Base-by-base conservation (phyloP, 2,329 filamentous ascomycete genomes). In the Davidsoniella australis region DNA sequence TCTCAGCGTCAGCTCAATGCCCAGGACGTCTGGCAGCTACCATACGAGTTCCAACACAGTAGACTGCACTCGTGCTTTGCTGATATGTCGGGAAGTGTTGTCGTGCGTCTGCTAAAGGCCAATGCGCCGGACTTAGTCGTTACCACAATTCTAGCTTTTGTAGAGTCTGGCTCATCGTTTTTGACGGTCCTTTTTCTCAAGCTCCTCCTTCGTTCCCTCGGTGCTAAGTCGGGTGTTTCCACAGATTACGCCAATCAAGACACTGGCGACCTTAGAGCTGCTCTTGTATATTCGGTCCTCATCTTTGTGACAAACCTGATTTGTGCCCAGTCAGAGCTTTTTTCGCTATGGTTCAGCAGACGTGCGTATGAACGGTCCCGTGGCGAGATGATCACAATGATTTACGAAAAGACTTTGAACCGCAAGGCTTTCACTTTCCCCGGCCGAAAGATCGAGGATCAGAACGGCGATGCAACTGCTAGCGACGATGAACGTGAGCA, bases 351-450 rank as follows among this genome's bases (percentile, higher is more conserved):
- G 87, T 93, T 82, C 58, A 78, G 79, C n/a, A 75, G 87, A 55
- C 78, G 88, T 53, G 76, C 76, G 24, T 94, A 94, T 57, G 87
- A 94, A 61, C 69, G 87, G 51, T 86, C 82, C 4, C 71, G 87
- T 44, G 87, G 87, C 4, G 86, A 94, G 63, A 62, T 89, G 72
- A 82, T 89, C 52, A 88, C 83, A 14, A 86, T 85, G 75, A 70
- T 88, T 10, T 86, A 85, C 57, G 82, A 86, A 57, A 89, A 89
- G 62, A 82, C 80, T 0, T 61, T 85, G 10, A 73, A 75, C 8
- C 66, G 82, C 5, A 85, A 85, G 61, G 66, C 64, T 1, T 68
- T 68, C 46, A 67, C 64, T 58, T 68, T 52, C 65, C 64, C 60
- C 3, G 63, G 61, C 39, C 59, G 58, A 23, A 26, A 56, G 46